A percentile compares a stretch with the other conserved stretches of the same genome.
These are phyloP conservation scores for Sphagnum tenellum DNA, from an alignment of 225 moss, liverwort and hornwort species.

Conservation along the genomic window DNA sequence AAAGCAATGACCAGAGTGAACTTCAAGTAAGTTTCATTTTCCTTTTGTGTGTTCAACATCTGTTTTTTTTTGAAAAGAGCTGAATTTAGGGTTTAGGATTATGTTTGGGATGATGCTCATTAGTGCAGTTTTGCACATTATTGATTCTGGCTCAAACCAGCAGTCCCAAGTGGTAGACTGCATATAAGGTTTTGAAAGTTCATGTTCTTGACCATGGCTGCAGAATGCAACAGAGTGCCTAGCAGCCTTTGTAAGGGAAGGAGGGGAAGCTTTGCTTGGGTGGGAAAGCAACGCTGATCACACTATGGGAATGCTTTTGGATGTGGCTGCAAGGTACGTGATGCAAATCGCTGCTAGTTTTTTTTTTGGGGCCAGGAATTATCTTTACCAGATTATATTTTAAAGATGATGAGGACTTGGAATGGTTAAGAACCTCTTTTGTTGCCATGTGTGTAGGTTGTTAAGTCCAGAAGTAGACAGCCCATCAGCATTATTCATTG, in stretches of 20 bases:
- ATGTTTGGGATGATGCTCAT: too few relatives aligned
- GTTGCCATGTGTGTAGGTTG: slow-evolving; percentile 34
- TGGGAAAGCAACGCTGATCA: slow-evolving; percentile 64
- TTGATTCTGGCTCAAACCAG: too few relatives aligned
- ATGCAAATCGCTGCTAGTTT: neutral
- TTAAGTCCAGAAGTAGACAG: slow-evolving; percentile 75
- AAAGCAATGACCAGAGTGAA: slow-evolving; percentile 71
- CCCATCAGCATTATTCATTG: slow-evolving; percentile 79
- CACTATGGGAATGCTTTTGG: slow-evolving; percentile 71
- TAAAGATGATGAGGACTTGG: too few relatives aligned
- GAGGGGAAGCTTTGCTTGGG: slow-evolving; percentile 59
- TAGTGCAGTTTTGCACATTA: too few relatives aligned
- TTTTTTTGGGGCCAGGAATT: too few relatives aligned
- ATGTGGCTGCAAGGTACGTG: slow-evolving; percentile 66
- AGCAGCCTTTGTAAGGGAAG: slow-evolving; percentile 82
- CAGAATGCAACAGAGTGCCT: slow-evolving; percentile 89
- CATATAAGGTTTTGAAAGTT: neutral
- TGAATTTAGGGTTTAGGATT: too few relatives aligned
- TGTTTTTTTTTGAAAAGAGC: too few relatives aligned
- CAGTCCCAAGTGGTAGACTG: too few relatives aligned
- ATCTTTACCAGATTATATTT: too few relatives aligned
- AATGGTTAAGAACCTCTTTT: neutral
- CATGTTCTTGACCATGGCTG: neutral
- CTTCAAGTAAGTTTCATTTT: slow-evolving; percentile 51
- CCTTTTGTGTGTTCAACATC: too few relatives aligned